Conservation (phyloP, 768 basidiomycete species). For the Leccinum subgranulosum region DNA sequence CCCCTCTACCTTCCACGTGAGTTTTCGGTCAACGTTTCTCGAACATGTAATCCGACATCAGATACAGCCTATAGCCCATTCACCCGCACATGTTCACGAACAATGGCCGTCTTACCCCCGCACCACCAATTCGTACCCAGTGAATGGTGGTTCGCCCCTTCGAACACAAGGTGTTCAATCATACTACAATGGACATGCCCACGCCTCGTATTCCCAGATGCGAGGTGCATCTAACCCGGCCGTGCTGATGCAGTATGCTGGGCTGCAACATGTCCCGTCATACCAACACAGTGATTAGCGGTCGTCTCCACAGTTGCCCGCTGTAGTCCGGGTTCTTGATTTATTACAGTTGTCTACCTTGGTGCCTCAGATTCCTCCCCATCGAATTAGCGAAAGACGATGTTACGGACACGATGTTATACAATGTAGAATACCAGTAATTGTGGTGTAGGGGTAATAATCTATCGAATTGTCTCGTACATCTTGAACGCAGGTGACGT, state of each 20-base stretch:
- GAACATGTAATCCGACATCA: not conserved
- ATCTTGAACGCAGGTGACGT: slow-evolving; percentile 61
- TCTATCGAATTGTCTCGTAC: slow-evolving; percentile 74
- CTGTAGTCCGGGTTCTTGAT: not conserved
- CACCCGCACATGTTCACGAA: slow-evolving; percentile 19
- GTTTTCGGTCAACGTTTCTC: not conserved
- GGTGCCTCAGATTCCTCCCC: not conserved
- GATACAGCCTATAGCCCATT: slow-evolving; percentile 12
- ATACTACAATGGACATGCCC: slow-evolving; percentile 26
- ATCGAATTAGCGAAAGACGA: slow-evolving; percentile 2
- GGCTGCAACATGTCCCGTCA: slow-evolving; percentile 26
- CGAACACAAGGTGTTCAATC: slow-evolving; percentile 23
- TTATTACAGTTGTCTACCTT: slow-evolving; percentile 7
- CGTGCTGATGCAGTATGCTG: slow-evolving; percentile 23
- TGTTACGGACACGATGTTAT: slow-evolving; percentile 14
- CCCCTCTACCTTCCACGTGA: slow-evolving; percentile 26
- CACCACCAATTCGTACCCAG: slow-evolving; percentile 14
- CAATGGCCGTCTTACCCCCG: slow-evolving; percentile 30
- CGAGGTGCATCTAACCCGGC: slow-evolving; percentile 19
- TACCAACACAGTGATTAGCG: slow-evolving; percentile 30
- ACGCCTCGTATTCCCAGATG: slow-evolving; percentile 28
- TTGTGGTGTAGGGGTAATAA: slow-evolving; percentile 14
- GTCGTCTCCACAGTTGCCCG: not conserved
- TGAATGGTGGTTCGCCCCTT: slow-evolving; percentile 17
- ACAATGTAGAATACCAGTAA: slow-evolving; percentile 29